Percentiles rank a stretch among this genome's conserved stretches.
These are phyloP conservation scores for Coemansia sp. DNA, from an alignment of 192 early-diverging fungal species.

Conservation along the genomic window DNA sequence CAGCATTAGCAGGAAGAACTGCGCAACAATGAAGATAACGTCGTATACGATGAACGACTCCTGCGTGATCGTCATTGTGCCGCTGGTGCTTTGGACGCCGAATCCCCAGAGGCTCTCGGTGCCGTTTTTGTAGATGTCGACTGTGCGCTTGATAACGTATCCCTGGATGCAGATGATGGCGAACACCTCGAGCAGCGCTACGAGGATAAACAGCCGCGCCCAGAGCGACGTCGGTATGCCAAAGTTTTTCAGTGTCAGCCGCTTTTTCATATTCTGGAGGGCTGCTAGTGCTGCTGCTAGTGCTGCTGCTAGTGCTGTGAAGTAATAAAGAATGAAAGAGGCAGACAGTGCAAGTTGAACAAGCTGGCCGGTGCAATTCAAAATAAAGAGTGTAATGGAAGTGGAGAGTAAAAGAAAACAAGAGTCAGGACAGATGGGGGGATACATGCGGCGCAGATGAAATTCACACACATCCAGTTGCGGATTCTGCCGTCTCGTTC, in stretches of 20 bases:
- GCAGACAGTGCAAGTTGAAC: background rate
- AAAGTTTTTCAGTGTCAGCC: slow-evolving; percentile 37
- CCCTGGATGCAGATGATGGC: slow-evolving; percentile 53
- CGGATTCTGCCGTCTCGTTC: too few species aligned
- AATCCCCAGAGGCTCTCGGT: slow-evolving; percentile 54
- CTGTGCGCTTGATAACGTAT: slow-evolving; percentile 54
- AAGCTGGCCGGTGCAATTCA: background rate
- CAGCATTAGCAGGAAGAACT: slow-evolving; percentile 79
- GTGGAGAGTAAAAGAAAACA: background rate
- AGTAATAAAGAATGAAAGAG: background rate
- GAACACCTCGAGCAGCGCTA: slow-evolving; percentile 51
- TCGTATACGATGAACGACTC: slow-evolving; percentile 72
- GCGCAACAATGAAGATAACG: slow-evolving; percentile 82
- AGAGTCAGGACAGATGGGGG: background rate
- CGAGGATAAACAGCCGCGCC: slow-evolving; percentile 49
- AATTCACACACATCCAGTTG: too few species aligned
- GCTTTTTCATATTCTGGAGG: slow-evolving; percentile 9
- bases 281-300: background rate
- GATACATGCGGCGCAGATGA: too few species aligned
- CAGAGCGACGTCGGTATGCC: slow-evolving; percentile 54
- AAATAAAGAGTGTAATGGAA: background rate
- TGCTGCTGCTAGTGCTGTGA: slow-evolving; percentile 4
- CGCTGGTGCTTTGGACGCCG: slow-evolving; percentile 37
- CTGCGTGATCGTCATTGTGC: slow-evolving; percentile 49
- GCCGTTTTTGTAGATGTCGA: slow-evolving; percentile 52